Evolutionary conservation across 441 rosid species (phyloP), one percentile per base, ranked within the genome.

Genomic region (Aquilaria agallochum): DNA sequence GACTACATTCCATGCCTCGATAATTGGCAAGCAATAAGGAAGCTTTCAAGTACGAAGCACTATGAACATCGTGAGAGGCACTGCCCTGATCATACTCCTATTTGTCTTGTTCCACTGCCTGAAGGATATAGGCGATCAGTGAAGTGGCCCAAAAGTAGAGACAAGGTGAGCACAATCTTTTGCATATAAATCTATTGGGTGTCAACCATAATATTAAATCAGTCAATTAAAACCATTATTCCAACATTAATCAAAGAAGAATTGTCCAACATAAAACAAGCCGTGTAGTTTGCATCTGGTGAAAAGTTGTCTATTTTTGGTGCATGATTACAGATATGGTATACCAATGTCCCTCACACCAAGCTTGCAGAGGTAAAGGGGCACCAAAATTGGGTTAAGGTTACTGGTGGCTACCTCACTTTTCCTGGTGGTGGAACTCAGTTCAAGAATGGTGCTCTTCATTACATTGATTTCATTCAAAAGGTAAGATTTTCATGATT

Each of bases 391-490:
- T 85, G 88, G 90, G 83, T 82, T 44, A 67, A 53, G 1, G 82
- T 76, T 58, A 63, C 75, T 9, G 86, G 78, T 33, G 82, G 74
- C 58, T 75, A 69, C 53, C 69, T 85, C 68, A 68, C 72, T 64
- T 85, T 85, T 53, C 90, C 87, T 0, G 90, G 87, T 13, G 90
- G 87, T 34, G 90, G 90, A 59, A 85, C 87, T 31, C 90, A 85
- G 60, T 85, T 85, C 66, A 80, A 78, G 66, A 67, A 76, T 52
- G 90, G 90, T 55, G 85, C 78, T 64, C 9, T 63, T 44, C 61
- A 55, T 58, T 85, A 85, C 70, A 30, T 82, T 13, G 56, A 63
- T 33, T 77, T 80, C 54, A 72, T 82, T 59, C 66, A 74, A 54
- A 55, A 73, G 80, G 90, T 85, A 69, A 44, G 12, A n/a, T 31